Percentiles rank a stretch among this genome's conserved stretches.
Conservation (phyloP, 2,329 filamentous ascomycete genomes). For the Iodosphaeria phyllophila region DNA sequence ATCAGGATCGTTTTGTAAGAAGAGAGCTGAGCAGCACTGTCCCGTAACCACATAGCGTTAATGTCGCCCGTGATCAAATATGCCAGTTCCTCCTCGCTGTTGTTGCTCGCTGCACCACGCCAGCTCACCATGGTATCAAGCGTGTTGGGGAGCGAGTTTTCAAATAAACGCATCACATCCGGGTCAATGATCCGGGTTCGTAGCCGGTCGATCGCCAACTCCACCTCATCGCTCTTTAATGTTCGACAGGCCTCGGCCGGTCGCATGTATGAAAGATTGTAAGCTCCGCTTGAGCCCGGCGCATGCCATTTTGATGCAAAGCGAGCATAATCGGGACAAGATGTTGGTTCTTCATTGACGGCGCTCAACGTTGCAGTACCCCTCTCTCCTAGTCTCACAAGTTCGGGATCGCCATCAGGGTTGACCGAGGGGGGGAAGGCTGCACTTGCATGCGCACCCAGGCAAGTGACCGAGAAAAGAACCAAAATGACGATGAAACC, state of each 20-base stretch:
- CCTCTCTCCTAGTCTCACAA: too few species aligned
- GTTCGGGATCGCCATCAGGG: too few species aligned
- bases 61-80: slow-evolving; percentile 28
- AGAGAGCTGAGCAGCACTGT: slow-evolving; percentile 67
- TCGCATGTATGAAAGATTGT: slow-evolving; percentile 64
- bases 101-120: slow-evolving; percentile 39
- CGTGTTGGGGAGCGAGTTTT: slow-evolving; percentile 58
- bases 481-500: too few species aligned
- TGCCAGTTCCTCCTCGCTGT: slow-evolving; percentile 42
- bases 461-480: too few species aligned
- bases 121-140: slow-evolving; percentile 55
- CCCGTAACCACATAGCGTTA: slow-evolving; percentile 33
- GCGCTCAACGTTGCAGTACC: too few species aligned
- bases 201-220: slow-evolving; percentile 55
- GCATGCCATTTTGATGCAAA: slow-evolving; percentile 41
- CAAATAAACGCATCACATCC: slow-evolving; percentile 52
- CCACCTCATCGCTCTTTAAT: slow-evolving; percentile 59
- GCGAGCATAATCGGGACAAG: slow-evolving; percentile 48
- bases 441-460: too few species aligned
- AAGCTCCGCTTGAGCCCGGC: slow-evolving; percentile 59
- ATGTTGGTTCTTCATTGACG: too few species aligned
- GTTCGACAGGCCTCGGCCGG: slow-evolving; percentile 62
- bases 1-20: slow-evolving; percentile 50
- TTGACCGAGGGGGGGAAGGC: too few species aligned
- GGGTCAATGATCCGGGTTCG: slow-evolving; percentile 54